A percentile compares a stretch with the other conserved stretches of the same genome.
Evolutionary conservation across 129 eudicot species (phyloP).

Genomic region (Gnaphalium uliginosum): DNA sequence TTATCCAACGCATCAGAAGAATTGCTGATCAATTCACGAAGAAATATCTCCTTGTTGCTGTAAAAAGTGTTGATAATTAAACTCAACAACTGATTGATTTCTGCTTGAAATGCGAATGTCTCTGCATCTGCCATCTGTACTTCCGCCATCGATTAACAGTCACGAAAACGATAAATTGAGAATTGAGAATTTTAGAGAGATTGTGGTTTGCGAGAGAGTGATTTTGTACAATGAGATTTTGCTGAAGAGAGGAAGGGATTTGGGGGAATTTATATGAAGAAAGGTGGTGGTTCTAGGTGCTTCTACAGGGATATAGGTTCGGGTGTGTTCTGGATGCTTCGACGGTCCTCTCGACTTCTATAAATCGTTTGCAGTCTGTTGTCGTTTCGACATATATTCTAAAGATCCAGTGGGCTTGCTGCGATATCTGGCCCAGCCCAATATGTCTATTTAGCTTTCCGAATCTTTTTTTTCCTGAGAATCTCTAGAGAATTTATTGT

Average conservation of each 20-base stretch:
- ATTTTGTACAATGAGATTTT: not conserved
- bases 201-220: not conserved
- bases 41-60: conserved; percentile 89
- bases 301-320: not conserved
- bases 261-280: not conserved
- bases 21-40: conserved; percentile 72
- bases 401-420: not conserved
- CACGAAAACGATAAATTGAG: conserved; percentile 3
- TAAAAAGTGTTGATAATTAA: conserved; percentile 78
- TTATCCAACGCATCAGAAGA: conserved; percentile 90
- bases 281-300: conserved; percentile 3
- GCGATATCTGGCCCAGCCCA: not conserved
- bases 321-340: not conserved
- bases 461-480: too few relatives aligned
- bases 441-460: too few relatives aligned
- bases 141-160: conserved; percentile 40
- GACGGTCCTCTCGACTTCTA: not conserved
- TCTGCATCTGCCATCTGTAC: conserved; percentile 69
- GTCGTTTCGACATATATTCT: not conserved
- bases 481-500: too few relatives aligned
- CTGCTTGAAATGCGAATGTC: conserved; percentile 85
- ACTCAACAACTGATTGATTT: conserved; percentile 70
- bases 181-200: not conserved
- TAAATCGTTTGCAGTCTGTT: too few relatives aligned
- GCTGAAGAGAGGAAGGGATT: not conserved